Percentiles rank a stretch among this genome's conserved stretches.
Evolutionary conservation across 2,329 filamentous ascomycete species (phyloP).

Genomic region (Dactylellina haptotyla): DNA sequence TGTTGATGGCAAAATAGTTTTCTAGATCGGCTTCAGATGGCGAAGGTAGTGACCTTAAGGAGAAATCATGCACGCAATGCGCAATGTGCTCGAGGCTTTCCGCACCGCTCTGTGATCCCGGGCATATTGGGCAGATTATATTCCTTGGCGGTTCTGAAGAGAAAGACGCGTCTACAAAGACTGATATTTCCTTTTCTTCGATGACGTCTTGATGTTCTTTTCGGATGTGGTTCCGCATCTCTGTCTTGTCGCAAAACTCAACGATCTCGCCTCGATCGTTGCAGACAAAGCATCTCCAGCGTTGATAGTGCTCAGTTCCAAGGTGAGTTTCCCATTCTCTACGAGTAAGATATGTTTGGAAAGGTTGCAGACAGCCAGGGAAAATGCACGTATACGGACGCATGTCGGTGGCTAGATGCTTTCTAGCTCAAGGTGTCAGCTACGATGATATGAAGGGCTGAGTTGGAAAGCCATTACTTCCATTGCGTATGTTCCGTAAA

Average conservation of each 20-base stretch:
- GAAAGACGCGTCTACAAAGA: slow-evolving; percentile 38
- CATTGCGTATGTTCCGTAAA: slow-evolving; percentile 30
- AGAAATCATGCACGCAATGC: slow-evolving; percentile 44
- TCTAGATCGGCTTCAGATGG: slow-evolving; percentile 20
- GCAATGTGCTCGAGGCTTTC: slow-evolving; percentile 41
- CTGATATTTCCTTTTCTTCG: slow-evolving; percentile 27
- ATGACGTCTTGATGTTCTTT: slow-evolving; percentile 18
- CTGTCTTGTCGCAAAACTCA: slow-evolving; percentile 22
- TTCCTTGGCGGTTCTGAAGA: slow-evolving; percentile 17
- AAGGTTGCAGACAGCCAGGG: slow-evolving; percentile 15
- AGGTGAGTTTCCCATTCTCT: slow-evolving; percentile 43
- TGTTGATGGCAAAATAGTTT: slow-evolving; percentile 33
- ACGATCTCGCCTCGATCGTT: slow-evolving; percentile 6
- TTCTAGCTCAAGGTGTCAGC: slow-evolving; percentile 17
- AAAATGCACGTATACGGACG: slow-evolving; percentile 45
- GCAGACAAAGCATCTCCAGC: slow-evolving; percentile 36
- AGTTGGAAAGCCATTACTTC: slow-evolving; percentile 15
- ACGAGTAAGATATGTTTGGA: slow-evolving; percentile 35
- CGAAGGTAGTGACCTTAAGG: slow-evolving; percentile 31
- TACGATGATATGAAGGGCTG: background rate
- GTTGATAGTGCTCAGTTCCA: slow-evolving; percentile 30
- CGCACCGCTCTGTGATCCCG: slow-evolving; percentile 12
- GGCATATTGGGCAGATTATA: slow-evolving; percentile 20
- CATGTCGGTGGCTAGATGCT: slow-evolving; percentile 43
- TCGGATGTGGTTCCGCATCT: slow-evolving; percentile 15